A percentile compares a stretch with the other conserved stretches of the same genome.
Evolutionary conservation across 2,329 filamentous ascomycete species (phyloP).

Genomic region (Verticillium tricorpus): DNA sequence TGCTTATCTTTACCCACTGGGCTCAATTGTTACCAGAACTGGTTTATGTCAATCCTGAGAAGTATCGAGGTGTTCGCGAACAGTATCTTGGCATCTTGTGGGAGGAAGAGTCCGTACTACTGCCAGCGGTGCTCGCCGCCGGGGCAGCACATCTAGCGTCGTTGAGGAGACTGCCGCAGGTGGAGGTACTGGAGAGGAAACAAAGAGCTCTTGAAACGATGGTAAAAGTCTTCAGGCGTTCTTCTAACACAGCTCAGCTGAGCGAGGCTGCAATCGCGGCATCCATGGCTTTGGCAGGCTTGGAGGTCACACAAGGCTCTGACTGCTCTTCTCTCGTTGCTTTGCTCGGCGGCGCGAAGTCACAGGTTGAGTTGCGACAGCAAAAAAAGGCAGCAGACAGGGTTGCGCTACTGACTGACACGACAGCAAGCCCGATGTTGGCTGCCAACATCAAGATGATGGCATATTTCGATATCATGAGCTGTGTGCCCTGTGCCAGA

Average conservation of each 20-base stretch:
- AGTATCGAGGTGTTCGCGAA: constrained; percentile 2
- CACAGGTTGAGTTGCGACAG: background rate
- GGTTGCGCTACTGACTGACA: no score
- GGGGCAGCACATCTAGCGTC: constrained; percentile 5
- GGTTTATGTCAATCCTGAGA: constrained; percentile 6
- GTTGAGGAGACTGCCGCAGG: background rate
- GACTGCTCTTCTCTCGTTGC: background rate
- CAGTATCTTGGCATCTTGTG: constrained; percentile 6
- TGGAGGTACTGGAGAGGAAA: constrained; percentile 6
- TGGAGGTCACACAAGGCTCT: constrained; percentile 7
- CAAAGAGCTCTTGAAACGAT: constrained; percentile 4
- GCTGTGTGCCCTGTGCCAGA: constrained; percentile 8
- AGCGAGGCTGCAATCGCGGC: constrained; percentile 5
- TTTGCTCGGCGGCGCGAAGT: constrained; percentile 3
- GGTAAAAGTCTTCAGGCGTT: background rate
- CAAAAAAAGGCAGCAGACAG: background rate
- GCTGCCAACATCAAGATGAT: constrained; percentile 3
- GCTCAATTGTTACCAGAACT: constrained; percentile 2
- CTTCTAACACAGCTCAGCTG: background rate
- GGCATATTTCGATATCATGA: constrained; percentile 7
- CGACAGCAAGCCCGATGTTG: background rate
- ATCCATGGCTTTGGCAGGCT: constrained; percentile 3
- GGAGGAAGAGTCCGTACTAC: constrained; percentile 1
- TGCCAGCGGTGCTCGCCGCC: constrained; percentile 1
- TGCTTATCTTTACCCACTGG: constrained; percentile 8